Evolutionary conservation across 2,329 filamentous ascomycete genomes (phyloP).

Genomic region (Westerdykella aurantiaca): DNA sequence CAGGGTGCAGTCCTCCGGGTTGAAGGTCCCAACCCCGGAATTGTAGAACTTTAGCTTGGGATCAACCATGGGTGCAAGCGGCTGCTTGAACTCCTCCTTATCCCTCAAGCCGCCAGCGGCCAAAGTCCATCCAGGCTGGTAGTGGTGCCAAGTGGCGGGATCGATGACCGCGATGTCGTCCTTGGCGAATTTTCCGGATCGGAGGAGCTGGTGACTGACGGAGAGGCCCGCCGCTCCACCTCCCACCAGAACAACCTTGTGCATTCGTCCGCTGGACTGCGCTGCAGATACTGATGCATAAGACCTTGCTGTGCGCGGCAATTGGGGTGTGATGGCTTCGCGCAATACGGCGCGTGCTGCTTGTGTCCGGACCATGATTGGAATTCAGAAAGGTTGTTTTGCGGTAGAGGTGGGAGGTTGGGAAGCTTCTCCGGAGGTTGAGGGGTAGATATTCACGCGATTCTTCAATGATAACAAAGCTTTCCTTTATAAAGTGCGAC

Average conservation of each 20-base stretch:
- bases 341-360: background rate
- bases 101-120: constrained; percentile 61
- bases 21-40: constrained; percentile 46
- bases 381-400: too few relatives aligned
- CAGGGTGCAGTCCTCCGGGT: constrained; percentile 53
- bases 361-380: background rate
- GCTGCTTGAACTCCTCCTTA: constrained; percentile 53
- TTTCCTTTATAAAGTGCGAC: too few relatives aligned
- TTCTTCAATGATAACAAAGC: too few relatives aligned
- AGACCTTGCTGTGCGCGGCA: background rate
- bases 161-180: constrained; percentile 62
- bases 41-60: constrained; percentile 59
- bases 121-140: constrained; percentile 65
- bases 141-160: constrained; percentile 59
- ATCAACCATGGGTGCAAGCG: constrained; percentile 50
- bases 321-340: background rate
- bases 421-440: too few relatives aligned
- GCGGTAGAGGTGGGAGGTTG: too few relatives aligned
- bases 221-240: constrained; percentile 61
- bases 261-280: constrained; percentile 39
- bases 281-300: constrained; percentile 26
- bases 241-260: constrained; percentile 63
- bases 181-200: constrained; percentile 50
- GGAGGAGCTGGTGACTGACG: constrained; percentile 62
- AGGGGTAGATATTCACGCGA: too few relatives aligned